Percentiles rank a stretch among this genome's conserved stretches.
Evolutionary conservation across 192 early-diverging fungal species (phyloP).

Genomic region (Linnemannia elongata): DNA sequence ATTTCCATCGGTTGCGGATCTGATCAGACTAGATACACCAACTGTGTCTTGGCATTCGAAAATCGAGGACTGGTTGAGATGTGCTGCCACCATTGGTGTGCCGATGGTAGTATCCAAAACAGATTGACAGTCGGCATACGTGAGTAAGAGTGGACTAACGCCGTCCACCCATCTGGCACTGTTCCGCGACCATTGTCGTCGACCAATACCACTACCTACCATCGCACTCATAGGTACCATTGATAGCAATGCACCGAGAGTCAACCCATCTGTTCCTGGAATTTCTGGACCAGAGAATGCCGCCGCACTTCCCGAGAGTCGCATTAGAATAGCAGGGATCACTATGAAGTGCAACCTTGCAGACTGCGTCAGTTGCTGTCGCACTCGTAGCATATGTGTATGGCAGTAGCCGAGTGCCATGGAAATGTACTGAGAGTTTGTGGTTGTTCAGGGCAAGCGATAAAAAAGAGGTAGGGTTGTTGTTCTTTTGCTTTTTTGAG

Average conservation of each 20-base stretch:
- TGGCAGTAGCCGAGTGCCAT: background rate
- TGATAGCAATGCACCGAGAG: slow-evolving; percentile 7
- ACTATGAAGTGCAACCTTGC: background rate
- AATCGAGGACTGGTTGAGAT: slow-evolving; percentile 9
- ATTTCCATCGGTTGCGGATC: slow-evolving; percentile 7
- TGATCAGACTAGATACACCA: slow-evolving; percentile 14
- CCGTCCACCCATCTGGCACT: slow-evolving; percentile 15
- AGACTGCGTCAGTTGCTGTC: background rate
- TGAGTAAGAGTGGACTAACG: slow-evolving; percentile 9
- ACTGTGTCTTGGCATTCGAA: slow-evolving; percentile 18
- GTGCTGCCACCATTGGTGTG: slow-evolving; percentile 15
- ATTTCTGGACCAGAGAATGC: slow-evolving; percentile 9
- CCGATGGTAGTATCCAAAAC: slow-evolving; percentile 14
- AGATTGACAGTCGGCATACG: slow-evolving; percentile 15
- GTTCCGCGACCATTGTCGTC: slow-evolving; percentile 7
- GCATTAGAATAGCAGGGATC: slow-evolving; percentile 18
- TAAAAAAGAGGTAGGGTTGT: slow-evolving; percentile 10
- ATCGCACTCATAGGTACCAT: slow-evolving; percentile 14
- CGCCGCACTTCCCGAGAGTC: slow-evolving; percentile 8
- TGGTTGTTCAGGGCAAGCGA: slow-evolving; percentile 1
- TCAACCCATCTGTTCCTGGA: slow-evolving; percentile 15
- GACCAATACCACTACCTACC: slow-evolving; percentile 7
- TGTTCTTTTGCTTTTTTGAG: slow-evolving; percentile 1
- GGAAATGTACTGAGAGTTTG: slow-evolving; percentile 7
- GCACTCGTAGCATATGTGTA: slow-evolving; percentile 11